Conservation (phyloP, 106 monocot genomes). For the Dendrobium catenatum region DNA sequence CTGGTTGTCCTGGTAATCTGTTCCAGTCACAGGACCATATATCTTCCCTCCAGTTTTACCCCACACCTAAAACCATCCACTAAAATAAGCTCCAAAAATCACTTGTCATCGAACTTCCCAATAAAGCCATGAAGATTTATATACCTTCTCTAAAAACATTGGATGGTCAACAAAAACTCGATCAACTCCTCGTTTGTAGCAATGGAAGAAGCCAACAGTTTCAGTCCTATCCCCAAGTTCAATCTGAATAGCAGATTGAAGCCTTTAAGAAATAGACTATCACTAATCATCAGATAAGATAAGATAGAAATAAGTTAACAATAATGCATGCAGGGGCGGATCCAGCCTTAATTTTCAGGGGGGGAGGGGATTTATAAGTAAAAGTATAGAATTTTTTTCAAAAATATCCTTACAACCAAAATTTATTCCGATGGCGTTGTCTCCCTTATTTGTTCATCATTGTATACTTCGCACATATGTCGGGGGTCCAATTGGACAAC, state of each 20-base stretch:
- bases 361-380: no score
- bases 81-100: neutral
- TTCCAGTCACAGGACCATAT: slow-evolving; percentile 81
- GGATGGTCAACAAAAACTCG: slow-evolving; percentile 94
- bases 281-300: neutral
- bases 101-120: neutral
- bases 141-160: slow-evolving; percentile 80
- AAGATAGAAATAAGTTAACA: neutral
- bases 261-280: neutral
- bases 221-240: slow-evolving; percentile 47
- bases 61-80: slow-evolving; percentile 52
- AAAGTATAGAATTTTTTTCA: no score
- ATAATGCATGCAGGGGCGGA: neutral
- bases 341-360: no score
- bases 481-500: no score
- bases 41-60: slow-evolving; percentile 79
- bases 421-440: no score
- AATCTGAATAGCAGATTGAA: slow-evolving; percentile 27
- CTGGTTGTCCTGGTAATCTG: slow-evolving; percentile 78
- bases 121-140: slow-evolving; percentile 5
- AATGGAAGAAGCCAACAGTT: slow-evolving; percentile 82
- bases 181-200: slow-evolving; percentile 88
- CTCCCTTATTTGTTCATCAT: no score
- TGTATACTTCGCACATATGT: no score
- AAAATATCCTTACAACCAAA: no score